Evolutionary conservation across 2,329 filamentous ascomycete genomes (phyloP).

Genomic region (Beauveria varroae): DNA sequence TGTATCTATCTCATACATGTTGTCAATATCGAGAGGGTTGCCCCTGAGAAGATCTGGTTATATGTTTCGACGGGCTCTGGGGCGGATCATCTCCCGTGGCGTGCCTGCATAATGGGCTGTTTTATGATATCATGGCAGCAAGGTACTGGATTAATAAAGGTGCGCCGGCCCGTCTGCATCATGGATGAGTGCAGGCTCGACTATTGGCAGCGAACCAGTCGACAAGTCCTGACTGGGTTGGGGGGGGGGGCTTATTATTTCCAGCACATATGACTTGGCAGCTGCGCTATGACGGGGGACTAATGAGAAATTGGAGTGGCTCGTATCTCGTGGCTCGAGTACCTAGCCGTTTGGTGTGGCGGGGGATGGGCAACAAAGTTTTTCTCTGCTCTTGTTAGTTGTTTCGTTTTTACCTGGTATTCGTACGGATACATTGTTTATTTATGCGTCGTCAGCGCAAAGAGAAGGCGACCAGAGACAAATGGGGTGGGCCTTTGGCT

Average conservation of each 20-base stretch:
- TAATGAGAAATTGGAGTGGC: background rate
- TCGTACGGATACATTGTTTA: background rate
- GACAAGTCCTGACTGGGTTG: no score
- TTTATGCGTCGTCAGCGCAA: background rate
- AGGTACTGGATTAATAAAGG: no score
- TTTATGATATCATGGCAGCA: background rate
- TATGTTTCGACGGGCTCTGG: background rate
- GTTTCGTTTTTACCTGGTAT: background rate
- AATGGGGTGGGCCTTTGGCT: background rate
- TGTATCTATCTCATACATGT: background rate
- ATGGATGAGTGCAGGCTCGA: no score
- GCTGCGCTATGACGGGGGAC: background rate
- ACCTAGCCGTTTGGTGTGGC: background rate
- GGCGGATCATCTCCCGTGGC: background rate
- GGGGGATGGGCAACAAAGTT: background rate
- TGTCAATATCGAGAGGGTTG: background rate
- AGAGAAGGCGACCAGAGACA: background rate
- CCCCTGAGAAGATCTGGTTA: background rate
- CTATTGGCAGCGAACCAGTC: no score
- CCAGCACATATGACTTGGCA: background rate
- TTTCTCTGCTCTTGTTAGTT: background rate
- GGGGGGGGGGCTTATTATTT: no score
- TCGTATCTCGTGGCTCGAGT: background rate
- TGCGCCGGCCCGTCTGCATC: no score
- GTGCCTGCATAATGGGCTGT: background rate